Percentiles rank a stretch among this genome's conserved stretches.
phyloP scores from a whole-genome alignment of 345 rosid species.

The Passiflora organensis region DNA sequence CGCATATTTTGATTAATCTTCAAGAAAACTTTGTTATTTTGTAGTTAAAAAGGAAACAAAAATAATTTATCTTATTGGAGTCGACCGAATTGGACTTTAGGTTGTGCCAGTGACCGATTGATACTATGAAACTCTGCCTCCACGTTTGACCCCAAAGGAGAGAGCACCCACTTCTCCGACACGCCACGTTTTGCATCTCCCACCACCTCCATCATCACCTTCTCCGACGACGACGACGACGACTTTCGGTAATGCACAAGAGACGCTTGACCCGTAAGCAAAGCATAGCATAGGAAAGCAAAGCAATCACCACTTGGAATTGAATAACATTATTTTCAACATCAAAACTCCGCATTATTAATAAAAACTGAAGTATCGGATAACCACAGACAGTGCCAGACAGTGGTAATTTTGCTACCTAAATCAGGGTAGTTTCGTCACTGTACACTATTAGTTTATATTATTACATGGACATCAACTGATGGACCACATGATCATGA shows the following conservation, averaged over 20 bases:
- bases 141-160: too few relatives aligned
- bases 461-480: too few relatives aligned
- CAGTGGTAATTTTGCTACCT: not conserved
- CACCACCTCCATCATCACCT: not conserved
- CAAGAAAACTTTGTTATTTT: too few relatives aligned
- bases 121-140: not conserved
- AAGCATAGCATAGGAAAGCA: not conserved
- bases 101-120: not conserved
- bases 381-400: too few relatives aligned
- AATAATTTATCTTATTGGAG: too few relatives aligned
- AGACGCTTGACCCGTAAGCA: slow-evolving; percentile 7
- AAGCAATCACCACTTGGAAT: too few relatives aligned
- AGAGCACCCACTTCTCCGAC: not conserved
- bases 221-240: not conserved
- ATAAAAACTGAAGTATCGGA: too few relatives aligned
- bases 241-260: not conserved
- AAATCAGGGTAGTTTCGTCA: not conserved
- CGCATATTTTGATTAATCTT: too few relatives aligned
- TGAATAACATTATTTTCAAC: not conserved
- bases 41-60: too few relatives aligned
- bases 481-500: not conserved
- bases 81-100: too few relatives aligned
- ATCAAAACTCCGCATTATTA: not conserved
- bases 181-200: not conserved
- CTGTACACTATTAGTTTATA: not conserved